A percentile compares a stretch with the other conserved stretches of the same genome.
These are phyloP conservation scores for Podila verticillata DNA, from an alignment of 192 early-diverging fungal genomes.

Conservation along the genomic window DNA sequence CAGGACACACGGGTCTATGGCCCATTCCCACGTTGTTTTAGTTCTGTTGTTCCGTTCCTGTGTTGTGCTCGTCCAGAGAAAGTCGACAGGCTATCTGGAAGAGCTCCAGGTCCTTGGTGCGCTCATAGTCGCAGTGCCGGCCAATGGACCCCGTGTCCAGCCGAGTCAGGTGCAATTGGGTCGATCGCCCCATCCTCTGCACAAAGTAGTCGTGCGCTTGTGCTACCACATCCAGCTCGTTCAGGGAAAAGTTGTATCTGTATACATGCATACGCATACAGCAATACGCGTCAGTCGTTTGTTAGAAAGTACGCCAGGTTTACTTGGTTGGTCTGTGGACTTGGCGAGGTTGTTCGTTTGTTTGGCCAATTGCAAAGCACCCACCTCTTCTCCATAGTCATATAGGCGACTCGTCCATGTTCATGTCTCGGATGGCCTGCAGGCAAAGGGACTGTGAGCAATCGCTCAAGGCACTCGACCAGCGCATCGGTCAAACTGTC, in stretches of 20 bases:
- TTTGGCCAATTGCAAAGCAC: no score
- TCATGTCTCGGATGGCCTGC: conserved; percentile 15
- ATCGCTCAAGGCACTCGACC: conserved; percentile 22
- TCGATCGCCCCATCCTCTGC: conserved; percentile 9
- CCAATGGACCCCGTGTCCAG: conserved; percentile 8
- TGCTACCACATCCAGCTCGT: conserved; percentile 35
- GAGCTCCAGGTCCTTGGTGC: conserved; percentile 30
- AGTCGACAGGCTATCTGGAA: not conserved
- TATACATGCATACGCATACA: no score
- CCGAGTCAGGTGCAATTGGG: conserved; percentile 6
- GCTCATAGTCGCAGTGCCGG: conserved; percentile 30
- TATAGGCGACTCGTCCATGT: conserved; percentile 23
- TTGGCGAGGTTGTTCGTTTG: not conserved
- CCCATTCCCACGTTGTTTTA: not conserved
- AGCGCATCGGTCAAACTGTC: conserved; percentile 39
- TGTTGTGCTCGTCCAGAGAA: not conserved
- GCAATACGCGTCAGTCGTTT: no score
- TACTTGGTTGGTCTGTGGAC: no score
- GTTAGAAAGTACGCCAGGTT: no score
- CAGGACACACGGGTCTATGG: no score
- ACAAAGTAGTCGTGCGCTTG: conserved; percentile 44
- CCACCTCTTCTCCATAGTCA: conserved; percentile 46
- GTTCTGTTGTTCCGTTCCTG: not conserved
- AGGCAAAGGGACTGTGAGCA: conserved; percentile 24
- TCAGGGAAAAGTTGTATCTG: conserved; percentile 41